Percentiles rank a stretch among this genome's conserved stretches.
phyloP scores from a whole-genome alignment of 768 basidiomycete species.

The Boletus sp. region DNA sequence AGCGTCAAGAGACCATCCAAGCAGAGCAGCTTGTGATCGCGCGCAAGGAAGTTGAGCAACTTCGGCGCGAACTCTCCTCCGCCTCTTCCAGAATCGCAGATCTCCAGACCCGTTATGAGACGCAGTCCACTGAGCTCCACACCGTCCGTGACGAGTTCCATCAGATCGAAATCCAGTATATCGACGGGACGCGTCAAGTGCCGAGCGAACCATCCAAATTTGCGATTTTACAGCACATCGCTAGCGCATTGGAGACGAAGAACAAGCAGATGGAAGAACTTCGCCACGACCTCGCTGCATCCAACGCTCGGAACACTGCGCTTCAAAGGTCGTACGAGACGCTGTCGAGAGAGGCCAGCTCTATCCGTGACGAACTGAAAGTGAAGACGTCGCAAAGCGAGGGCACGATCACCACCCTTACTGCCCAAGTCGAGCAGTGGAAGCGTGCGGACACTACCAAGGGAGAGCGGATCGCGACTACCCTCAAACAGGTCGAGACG shows the following conservation, averaged over 20 bases:
- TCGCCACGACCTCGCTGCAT: not conserved
- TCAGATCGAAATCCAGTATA: not conserved
- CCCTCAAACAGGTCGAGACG: not conserved
- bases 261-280: not conserved
- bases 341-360: not conserved
- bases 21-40: not conserved
- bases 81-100: not conserved
- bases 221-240: not conserved
- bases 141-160: not conserved
- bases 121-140: not conserved
- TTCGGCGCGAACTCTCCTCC: not conserved
- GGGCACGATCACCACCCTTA: not conserved
- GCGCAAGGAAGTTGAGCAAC: not conserved
- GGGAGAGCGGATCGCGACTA: not conserved
- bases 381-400: constrained; percentile 1
- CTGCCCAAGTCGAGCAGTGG: not conserved
- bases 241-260: not conserved
- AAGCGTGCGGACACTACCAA: not conserved
- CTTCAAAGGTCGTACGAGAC: constrained; percentile 4
- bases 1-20: not conserved
- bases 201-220: not conserved
- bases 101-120: not conserved
- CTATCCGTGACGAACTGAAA: not conserved
- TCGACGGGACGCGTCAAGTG: not conserved
- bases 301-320: constrained; percentile 1